phyloP scores from a whole-genome alignment of 2,329 filamentous ascomycete genomes.

The Colletotrichum tabaci region DNA sequence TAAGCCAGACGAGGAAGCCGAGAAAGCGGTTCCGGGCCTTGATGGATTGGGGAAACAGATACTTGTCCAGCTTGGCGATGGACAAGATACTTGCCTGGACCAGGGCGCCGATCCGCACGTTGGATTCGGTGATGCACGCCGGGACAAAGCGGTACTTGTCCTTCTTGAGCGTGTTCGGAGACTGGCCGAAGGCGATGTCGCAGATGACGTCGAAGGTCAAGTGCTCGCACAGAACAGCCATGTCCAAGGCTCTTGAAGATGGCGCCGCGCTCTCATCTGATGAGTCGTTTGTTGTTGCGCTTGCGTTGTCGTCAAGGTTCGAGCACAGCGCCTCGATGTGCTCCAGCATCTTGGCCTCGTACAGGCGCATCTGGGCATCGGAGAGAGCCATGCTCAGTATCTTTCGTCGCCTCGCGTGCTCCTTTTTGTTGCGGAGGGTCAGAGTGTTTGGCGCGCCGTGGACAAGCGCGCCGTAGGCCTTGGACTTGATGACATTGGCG shows the following conservation, averaged over 20 bases:
- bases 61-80: constrained; percentile 19
- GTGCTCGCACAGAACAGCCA: constrained; percentile 28
- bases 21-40: constrained; percentile 21
- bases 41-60: constrained; percentile 18
- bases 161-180: constrained; percentile 9
- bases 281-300: constrained; percentile 17
- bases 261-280: not conserved
- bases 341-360: constrained; percentile 45
- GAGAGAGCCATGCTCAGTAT: constrained; percentile 47
- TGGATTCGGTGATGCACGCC: constrained; percentile 43
- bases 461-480: constrained; percentile 40
- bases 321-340: constrained; percentile 43
- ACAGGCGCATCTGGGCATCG: constrained; percentile 43
- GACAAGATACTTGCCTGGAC: constrained; percentile 34
- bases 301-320: constrained; percentile 41
- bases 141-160: constrained; percentile 40
- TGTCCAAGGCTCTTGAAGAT: constrained; percentile 12
- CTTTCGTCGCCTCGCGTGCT: constrained; percentile 38
- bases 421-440: constrained; percentile 17
- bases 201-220: constrained; percentile 33
- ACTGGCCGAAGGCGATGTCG: constrained; percentile 22
- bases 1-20: constrained; percentile 33
- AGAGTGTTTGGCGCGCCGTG: constrained; percentile 40
- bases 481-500: constrained; percentile 41
- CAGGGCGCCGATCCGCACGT: constrained; percentile 43